Conservation (phyloP, 768 basidiomycete genomes). For the Leccinum subtestaceum region DNA sequence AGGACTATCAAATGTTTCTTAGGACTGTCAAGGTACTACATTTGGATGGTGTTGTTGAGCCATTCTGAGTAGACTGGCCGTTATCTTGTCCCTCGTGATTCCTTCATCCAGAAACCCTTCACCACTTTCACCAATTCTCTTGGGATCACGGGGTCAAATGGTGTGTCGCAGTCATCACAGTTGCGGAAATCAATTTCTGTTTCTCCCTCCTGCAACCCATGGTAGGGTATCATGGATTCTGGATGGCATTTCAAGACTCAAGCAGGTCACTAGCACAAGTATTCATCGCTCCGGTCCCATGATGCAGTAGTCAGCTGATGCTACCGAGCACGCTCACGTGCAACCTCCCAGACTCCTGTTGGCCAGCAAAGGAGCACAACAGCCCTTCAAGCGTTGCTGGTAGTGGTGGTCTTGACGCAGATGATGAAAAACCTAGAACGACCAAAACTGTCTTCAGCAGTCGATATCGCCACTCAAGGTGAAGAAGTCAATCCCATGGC, state of each 20-base stretch:
- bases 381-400: too few species aligned
- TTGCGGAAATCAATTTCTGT: constrained; percentile 35
- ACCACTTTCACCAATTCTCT: background rate
- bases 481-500: too few species aligned
- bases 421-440: too few species aligned
- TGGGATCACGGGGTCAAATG: constrained; percentile 2
- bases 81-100: constrained; percentile 34
- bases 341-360: background rate
- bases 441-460: too few species aligned
- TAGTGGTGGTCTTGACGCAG: too few species aligned
- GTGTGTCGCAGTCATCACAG: background rate
- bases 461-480: too few species aligned
- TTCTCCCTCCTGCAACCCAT: constrained; percentile 37
- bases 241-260: constrained; percentile 36
- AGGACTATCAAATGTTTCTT: constrained; percentile 15
- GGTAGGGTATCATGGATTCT: constrained; percentile 35
- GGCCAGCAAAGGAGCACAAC: too few species aligned
- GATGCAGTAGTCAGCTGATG: background rate
- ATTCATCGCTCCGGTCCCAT: background rate
- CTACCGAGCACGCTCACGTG: background rate
- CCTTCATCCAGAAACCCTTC: constrained; percentile 26
- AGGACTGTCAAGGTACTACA: background rate
- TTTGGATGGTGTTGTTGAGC: constrained; percentile 4
- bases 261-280: constrained; percentile 12
- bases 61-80: constrained; percentile 34